These are phyloP conservation scores for Hypomyces rosellus DNA, from an alignment of 2,329 filamentous ascomycete genomes.

Conservation along the genomic window DNA sequence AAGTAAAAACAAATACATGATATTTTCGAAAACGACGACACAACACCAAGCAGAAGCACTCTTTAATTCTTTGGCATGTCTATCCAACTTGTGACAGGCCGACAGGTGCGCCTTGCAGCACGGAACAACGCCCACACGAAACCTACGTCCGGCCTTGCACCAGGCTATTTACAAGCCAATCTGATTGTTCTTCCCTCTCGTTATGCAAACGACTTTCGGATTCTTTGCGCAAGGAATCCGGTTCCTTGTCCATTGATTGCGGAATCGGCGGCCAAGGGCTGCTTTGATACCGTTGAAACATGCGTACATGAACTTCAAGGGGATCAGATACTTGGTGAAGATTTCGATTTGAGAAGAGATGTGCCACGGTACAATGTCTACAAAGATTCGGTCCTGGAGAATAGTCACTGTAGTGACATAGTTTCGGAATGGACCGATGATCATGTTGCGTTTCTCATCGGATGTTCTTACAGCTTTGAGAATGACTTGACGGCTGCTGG, in stretches of 20 bases:
- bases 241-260: constrained; percentile 57
- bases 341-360: constrained; percentile 52
- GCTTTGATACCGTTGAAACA: constrained; percentile 32
- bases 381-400: constrained; percentile 36
- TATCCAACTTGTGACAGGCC: constrained; percentile 16
- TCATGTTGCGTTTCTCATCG: constrained; percentile 57
- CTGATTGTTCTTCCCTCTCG: constrained; percentile 51
- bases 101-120: constrained; percentile 36
- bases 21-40: too few relatives aligned
- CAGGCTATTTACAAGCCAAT: constrained; percentile 54
- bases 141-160: constrained; percentile 49
- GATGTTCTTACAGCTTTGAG: constrained; percentile 60
- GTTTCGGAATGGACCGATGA: constrained; percentile 47
- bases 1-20: too few relatives aligned
- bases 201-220: constrained; percentile 52
- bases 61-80: not conserved
- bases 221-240: constrained; percentile 54
- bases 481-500: constrained; percentile 44
- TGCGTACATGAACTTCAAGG: constrained; percentile 18
- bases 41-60: not conserved
- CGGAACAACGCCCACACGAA: constrained; percentile 33
- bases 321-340: constrained; percentile 24
- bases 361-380: constrained; percentile 55
- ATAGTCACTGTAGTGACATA: constrained; percentile 37
- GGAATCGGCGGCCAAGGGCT: constrained; percentile 40